Evolutionary conservation across 1,139 yeast species (phyloP).

Genomic region (Zygotorulaspora mrakii): DNA sequence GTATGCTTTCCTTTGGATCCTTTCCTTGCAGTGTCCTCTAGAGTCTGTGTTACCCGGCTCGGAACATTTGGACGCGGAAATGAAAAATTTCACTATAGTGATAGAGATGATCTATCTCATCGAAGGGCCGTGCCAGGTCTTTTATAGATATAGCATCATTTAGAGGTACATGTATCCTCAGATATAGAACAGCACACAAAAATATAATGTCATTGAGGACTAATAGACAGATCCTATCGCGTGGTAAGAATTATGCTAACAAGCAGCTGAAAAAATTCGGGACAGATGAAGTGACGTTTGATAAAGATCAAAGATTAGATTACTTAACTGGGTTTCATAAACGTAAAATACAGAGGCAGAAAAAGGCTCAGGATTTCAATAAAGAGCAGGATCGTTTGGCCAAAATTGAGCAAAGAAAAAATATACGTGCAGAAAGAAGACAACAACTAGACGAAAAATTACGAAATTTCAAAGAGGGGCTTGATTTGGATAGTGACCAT

Average conservation of each 20-base stretch:
- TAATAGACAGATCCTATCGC: slow-evolving; percentile 83
- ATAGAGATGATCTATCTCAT: slow-evolving; percentile 9
- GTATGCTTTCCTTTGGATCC: too few species aligned
- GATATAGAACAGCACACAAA: too few species aligned
- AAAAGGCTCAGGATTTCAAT: slow-evolving; percentile 70
- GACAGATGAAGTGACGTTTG: slow-evolving; percentile 77
- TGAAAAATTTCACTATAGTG: slow-evolving; percentile 8
- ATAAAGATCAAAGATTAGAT: slow-evolving; percentile 68
- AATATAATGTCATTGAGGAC: slow-evolving; percentile 29
- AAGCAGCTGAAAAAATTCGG: slow-evolving; percentile 54
- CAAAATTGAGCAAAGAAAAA: slow-evolving; percentile 71
- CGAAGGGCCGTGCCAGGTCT: too few species aligned
- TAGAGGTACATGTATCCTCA: too few species aligned
- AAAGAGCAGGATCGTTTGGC: slow-evolving; percentile 74
- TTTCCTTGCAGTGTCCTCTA: too few species aligned
- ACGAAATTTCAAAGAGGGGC: slow-evolving; percentile 53
- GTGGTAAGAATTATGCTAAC: slow-evolving; percentile 77
- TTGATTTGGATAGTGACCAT: slow-evolving; percentile 39
- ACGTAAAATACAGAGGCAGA: slow-evolving; percentile 81
- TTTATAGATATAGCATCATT: too few species aligned
- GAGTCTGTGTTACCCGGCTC: slow-evolving; percentile 10
- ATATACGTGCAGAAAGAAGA: slow-evolving; percentile 58
- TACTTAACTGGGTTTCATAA: slow-evolving; percentile 94
- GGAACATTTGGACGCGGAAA: neutral
- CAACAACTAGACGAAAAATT: slow-evolving; percentile 60